Percentiles rank a stretch among this genome's conserved stretches.
These are phyloP conservation scores for Penicillium silybi DNA, from an alignment of 495 filamentous ascomycete genomes.

Conservation along the genomic window DNA sequence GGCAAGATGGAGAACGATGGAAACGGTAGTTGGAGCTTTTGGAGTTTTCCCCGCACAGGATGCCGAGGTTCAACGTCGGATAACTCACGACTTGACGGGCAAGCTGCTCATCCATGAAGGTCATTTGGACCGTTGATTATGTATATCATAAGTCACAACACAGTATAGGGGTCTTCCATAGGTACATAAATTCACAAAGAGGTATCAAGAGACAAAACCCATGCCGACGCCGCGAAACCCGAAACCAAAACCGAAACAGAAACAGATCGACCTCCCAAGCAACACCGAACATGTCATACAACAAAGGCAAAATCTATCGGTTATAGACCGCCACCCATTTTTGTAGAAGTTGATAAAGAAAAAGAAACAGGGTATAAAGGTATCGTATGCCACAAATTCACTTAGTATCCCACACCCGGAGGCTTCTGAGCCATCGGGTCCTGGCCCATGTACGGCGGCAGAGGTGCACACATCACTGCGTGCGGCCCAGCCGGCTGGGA, in stretches of 20 bases:
- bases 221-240: slow-evolving; percentile 2
- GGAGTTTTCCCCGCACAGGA: slow-evolving; percentile 18
- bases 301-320: slow-evolving; percentile 3
- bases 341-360: slow-evolving; percentile 3
- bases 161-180: background rate
- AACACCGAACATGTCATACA: slow-evolving; percentile 20
- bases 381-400: background rate
- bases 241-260: slow-evolving; percentile 2
- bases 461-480: slow-evolving; percentile 31
- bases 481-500: slow-evolving; percentile 22
- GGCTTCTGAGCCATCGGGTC: slow-evolving; percentile 21
- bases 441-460: slow-evolving; percentile 27
- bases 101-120: background rate
- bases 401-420: slow-evolving; percentile 24
- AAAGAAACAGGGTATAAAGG: background rate
- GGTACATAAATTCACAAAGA: slow-evolving; percentile 2
- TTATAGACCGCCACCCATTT: slow-evolving; percentile 14
- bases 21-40: background rate
- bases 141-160: background rate
- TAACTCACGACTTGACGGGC: slow-evolving; percentile 3
- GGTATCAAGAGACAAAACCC: slow-evolving; percentile 13
- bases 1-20: background rate
- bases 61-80: slow-evolving; percentile 31
- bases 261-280: background rate
- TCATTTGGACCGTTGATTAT: background rate